Base-by-base conservation (phyloP, 2,329 filamentous ascomycete genomes). In the Colletotrichum kahawae region DNA sequence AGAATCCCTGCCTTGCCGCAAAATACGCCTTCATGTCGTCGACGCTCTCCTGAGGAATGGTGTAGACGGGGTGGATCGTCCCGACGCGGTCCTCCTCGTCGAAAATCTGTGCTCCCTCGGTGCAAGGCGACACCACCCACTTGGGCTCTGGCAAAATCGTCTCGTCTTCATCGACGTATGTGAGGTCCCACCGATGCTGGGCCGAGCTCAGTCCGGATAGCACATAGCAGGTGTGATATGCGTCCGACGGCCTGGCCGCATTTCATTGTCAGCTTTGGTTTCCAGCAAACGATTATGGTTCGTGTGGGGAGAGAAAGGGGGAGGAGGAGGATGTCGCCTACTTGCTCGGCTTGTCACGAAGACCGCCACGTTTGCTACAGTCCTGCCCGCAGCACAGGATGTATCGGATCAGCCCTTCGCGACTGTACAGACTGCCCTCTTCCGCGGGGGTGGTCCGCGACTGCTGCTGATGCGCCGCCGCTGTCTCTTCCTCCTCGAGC, bases 321-420 rank as follows among this genome's bases (percentile, higher is more conserved):
- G 38, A 14, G 18, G 16, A 38, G 16, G 38, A 18, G 18, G 18
- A 48, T 13, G 43, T 21, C 27, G 14, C 57, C 56, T 88, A 95
- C 92, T 95, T 95, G 83, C 94, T 93, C 16, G 97, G 97, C 86
- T 99, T 99, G 85, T 99, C 97, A 81, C 96, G 91, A 83, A 99
- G 87, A 1, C 97, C 97, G 69, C 96, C 96, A 75, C 91, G 89
- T 82, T 86, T 90, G 60, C 88, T 86, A 80, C 90, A 87, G 74
- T 94, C 93, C 81, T 98, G 97, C 80, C 95, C 97, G 82, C 96
- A 98, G 78, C 91, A 92, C 16, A 98, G 88, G 76, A 98, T 97
- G 83, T 98, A 99, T 77, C 96, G 91, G 70, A 95, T 93, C 79
- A 98, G 87, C 8, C 94, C 97, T 80, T 97, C 93, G 68, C 95